Evolutionary conservation across 495 filamentous ascomycete species (phyloP).

Genomic region (Neurospora cerealis): DNA sequence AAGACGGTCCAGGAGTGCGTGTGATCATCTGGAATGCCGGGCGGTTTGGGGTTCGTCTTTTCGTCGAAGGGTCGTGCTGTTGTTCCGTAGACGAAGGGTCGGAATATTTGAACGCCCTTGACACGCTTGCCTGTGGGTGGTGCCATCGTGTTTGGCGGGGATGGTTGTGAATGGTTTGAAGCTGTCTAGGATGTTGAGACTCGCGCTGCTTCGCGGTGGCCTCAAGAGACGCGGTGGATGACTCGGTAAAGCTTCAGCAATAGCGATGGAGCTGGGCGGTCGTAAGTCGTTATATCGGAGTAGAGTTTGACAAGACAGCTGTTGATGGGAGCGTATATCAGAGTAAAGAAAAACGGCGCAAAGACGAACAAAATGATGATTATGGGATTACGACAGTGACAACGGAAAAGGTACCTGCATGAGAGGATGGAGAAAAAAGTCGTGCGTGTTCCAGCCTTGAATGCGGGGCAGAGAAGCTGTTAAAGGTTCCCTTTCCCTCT

Average conservation of each 20-base stretch:
- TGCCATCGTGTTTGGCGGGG: conserved; percentile 28
- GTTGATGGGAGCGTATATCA: neutral
- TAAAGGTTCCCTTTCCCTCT: neutral
- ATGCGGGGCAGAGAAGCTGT: conserved; percentile 7
- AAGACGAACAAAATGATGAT: neutral
- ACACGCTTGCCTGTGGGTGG: conserved; percentile 45
- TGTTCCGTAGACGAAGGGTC: conserved; percentile 77
- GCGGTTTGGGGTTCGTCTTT: conserved; percentile 45
- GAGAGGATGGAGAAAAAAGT: neutral
- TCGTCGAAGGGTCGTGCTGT: conserved; percentile 64
- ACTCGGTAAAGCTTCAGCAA: neutral
- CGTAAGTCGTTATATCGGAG: neutral
- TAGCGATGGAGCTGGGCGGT: neutral
- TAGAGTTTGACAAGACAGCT: neutral
- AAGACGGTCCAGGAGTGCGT: conserved; percentile 94
- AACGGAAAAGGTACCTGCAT: neutral
- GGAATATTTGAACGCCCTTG: conserved; percentile 63
- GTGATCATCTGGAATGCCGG: conserved; percentile 68
- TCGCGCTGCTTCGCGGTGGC: neutral
- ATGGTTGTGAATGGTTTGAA: neutral
- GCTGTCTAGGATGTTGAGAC: neutral
- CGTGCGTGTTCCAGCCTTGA: conserved; percentile 12
- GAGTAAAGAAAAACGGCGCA: neutral
- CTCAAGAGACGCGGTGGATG: neutral
- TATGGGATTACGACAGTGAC: neutral